phyloP scores from a whole-genome alignment of 345 rosid genomes.

The Brassica carinata region DNA sequence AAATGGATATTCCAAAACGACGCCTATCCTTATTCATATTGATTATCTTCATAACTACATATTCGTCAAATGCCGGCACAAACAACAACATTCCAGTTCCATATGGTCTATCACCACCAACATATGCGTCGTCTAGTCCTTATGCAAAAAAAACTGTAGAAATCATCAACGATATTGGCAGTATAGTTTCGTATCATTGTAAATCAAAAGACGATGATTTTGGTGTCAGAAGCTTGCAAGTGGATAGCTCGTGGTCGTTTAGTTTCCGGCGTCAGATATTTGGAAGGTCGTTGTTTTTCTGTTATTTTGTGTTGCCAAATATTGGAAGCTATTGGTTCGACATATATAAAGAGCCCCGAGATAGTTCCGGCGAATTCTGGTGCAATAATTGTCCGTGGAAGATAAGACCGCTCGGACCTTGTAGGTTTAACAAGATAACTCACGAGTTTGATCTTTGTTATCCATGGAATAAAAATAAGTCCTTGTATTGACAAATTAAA shows the following conservation, averaged over 20 bases:
- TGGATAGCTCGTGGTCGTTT: slow-evolving; percentile 21
- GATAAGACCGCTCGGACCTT: slow-evolving; percentile 19
- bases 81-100: background rate
- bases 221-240: background rate
- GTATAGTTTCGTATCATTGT: slow-evolving; percentile 20
- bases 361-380: background rate
- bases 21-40: background rate
- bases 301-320: background rate
- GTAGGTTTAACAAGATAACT: slow-evolving; percentile 6
- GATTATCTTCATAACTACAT: slow-evolving; percentile 14
- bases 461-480: slow-evolving; percentile 15
- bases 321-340: background rate
- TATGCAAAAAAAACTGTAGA: background rate
- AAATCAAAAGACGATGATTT: slow-evolving; percentile 29
- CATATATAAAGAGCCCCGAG: slow-evolving; percentile 22
- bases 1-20: slow-evolving; percentile 7
- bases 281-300: background rate
- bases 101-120: slow-evolving; percentile 8
- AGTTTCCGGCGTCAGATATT: background rate
- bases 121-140: background rate
- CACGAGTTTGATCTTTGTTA: slow-evolving; percentile 27
- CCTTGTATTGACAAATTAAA: background rate
- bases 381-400: slow-evolving; percentile 25
- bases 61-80: background rate
- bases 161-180: slow-evolving; percentile 23